Evolutionary conservation across 129 eudicot species (phyloP).

Genomic region (Cynara cardunculus): DNA sequence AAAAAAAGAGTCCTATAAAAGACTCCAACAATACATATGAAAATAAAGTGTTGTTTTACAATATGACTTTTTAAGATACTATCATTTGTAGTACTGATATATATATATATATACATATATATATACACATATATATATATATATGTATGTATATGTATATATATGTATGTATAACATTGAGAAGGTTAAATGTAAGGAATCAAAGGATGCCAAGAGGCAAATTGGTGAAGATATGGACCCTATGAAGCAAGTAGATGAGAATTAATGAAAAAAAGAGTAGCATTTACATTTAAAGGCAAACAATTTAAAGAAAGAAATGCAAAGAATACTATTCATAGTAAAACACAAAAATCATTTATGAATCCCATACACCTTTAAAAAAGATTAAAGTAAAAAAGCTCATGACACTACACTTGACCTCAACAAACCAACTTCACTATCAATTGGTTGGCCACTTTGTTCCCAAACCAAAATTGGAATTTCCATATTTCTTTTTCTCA

Average conservation of each 20-base stretch:
- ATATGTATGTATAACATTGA: too few relatives aligned
- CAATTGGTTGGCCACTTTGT: conserved; percentile 18
- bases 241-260: conserved; percentile 4
- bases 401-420: conserved; percentile 24
- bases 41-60: neutral
- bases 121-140: too few relatives aligned
- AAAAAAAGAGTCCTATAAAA: neutral
- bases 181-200: conserved; percentile 6
- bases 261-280: neutral
- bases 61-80: too few relatives aligned
- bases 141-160: too few relatives aligned
- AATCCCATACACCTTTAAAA: conserved; percentile 9
- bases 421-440: conserved; percentile 23
- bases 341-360: conserved; percentile 26
- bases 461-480: conserved; percentile 6
- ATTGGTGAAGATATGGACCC: conserved; percentile 11
- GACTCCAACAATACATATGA: neutral
- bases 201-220: conserved; percentile 17
- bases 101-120: too few relatives aligned
- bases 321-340: conserved; percentile 24
- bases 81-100: too few relatives aligned
- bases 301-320: conserved; percentile 13
- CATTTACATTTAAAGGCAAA: conserved; percentile 16
- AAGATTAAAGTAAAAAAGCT: conserved; percentile 22
- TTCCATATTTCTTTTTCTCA: neutral